A percentile compares a stretch with the other conserved stretches of the same genome.
phyloP scores from a whole-genome alignment of 1,284 basidiomycete species.

The Puccinia novopanici region DNA sequence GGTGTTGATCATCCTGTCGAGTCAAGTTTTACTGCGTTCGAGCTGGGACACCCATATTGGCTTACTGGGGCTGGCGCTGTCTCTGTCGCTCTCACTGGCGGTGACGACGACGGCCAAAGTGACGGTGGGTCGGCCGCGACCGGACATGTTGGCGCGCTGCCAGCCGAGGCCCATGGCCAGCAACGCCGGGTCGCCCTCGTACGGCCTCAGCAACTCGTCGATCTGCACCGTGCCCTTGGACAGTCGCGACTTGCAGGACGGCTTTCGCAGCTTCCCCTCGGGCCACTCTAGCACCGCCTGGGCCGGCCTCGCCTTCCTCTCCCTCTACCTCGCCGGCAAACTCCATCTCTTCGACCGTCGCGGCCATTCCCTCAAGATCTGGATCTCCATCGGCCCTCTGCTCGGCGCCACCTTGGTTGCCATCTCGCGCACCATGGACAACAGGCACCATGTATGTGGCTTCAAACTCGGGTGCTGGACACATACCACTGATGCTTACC shows the following conservation, averaged over 20 bases:
- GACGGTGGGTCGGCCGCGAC: slow-evolving; percentile 78
- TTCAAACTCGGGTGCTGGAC: too few species aligned
- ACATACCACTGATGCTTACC: not conserved
- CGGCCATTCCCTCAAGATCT: slow-evolving; percentile 79
- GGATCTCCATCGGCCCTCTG: slow-evolving; percentile 77
- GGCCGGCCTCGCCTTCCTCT: slow-evolving; percentile 84
- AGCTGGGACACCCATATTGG: slow-evolving; percentile 87
- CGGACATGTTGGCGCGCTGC: slow-evolving; percentile 79
- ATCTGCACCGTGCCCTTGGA: slow-evolving; percentile 76
- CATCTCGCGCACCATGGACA: slow-evolving; percentile 64
- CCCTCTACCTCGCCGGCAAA: slow-evolving; percentile 86
- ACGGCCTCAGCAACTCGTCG: slow-evolving; percentile 70
- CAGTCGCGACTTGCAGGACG: slow-evolving; percentile 69
- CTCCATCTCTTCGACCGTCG: slow-evolving; percentile 81
- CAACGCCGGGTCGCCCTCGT: slow-evolving; percentile 64
- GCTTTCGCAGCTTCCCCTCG: slow-evolving; percentile 90
- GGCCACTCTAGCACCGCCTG: slow-evolving; percentile 92
- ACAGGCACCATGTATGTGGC: slow-evolving; percentile 61
- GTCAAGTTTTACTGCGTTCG: slow-evolving; percentile 71
- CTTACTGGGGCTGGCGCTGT: slow-evolving; percentile 73
- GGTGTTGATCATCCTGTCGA: slow-evolving; percentile 69
- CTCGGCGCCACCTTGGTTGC: slow-evolving; percentile 80
- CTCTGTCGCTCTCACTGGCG: slow-evolving; percentile 73
- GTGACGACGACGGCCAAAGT: slow-evolving; percentile 81
- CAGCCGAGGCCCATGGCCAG: slow-evolving; percentile 69